Evolutionary conservation across 306 rosid species (phyloP), one percentile per base, ranked within the genome.

Genomic region (Adenanthera pavonina): DNA sequence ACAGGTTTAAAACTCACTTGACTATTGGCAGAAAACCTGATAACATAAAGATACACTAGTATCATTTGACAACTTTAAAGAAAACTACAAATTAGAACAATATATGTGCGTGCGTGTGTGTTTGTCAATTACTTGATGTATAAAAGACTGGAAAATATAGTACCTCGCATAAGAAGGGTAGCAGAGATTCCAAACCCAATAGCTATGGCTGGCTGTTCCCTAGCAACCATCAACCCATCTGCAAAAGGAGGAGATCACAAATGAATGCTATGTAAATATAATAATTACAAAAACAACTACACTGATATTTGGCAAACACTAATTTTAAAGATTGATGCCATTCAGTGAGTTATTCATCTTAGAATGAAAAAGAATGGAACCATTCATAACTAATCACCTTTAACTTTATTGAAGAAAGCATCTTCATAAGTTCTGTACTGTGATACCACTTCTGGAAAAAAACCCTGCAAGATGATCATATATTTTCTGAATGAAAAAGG

Each of bases 91-190:
- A 78, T 60, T 4, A 9, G 66, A 20, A 74, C 44, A 4, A 36
- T 49, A 17, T 12, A 59, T 19, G 10, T 34, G 74, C 57, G 48
- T 15, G 30, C 30, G 30, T 25, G 30, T 25, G 30, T 25, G 30
- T 25, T 25, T 25, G 30, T 25, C 44, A 40, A 67, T 56, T 65
- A 76, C 69, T 48, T 65, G 59, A 53, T 14, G 56, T n/a, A 64
- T 44, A 77, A 70, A 77, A 67, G 57, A 80, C 8, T 0, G 49
- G 64, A 19, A 38, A 76, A 38, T n/a, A 17, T 66, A 48, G 36
- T 70, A 94, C 98, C 98, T 84, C 89, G 93, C 87, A 91, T 78
- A 73, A 78, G 57, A 61, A 95, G 64, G 77, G 87, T 92, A 51
- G 95, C 88, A 65, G 97, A 77, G 72, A 90, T 47, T 57, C 92